Percentiles rank a stretch among this genome's conserved stretches.
Evolutionary conservation across 805 yeast genomes (phyloP).

Genomic region (Ogataea ramenticola): DNA sequence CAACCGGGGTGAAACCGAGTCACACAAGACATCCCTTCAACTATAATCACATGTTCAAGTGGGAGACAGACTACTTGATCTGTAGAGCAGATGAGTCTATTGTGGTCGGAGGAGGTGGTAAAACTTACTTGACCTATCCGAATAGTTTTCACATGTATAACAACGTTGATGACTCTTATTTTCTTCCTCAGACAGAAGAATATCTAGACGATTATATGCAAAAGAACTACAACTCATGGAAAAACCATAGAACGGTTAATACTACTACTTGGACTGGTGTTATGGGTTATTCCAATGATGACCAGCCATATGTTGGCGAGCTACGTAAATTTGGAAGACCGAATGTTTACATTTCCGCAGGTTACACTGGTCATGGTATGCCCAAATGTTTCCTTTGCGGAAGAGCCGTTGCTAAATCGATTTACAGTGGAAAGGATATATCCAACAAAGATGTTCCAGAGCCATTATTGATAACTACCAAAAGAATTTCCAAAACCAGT

Average conservation of each 20-base stretch:
- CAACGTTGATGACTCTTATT: constrained; percentile 27
- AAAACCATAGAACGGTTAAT: constrained; percentile 25
- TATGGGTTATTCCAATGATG: constrained; percentile 37
- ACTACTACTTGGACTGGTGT: constrained; percentile 37
- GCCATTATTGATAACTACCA: constrained; percentile 5
- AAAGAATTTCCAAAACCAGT: constrained; percentile 3
- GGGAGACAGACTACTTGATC: constrained; percentile 23
- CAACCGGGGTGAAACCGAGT: neutral
- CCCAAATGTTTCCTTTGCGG: constrained; percentile 36
- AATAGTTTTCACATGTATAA: neutral
- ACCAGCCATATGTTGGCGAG: constrained; percentile 37
- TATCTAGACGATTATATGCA: constrained; percentile 25
- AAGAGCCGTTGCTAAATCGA: constrained; percentile 27
- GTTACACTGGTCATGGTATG: constrained; percentile 48
- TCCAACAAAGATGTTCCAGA: constrained; percentile 7
- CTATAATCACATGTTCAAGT: constrained; percentile 2
- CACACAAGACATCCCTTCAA: neutral
- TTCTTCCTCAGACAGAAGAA: constrained; percentile 16
- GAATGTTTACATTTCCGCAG: constrained; percentile 34
- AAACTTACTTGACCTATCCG: constrained; percentile 20
- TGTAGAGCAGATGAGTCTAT: constrained; percentile 32
- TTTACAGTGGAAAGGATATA: constrained; percentile 3
- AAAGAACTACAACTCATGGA: constrained; percentile 14
- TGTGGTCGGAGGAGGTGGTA: constrained; percentile 28
- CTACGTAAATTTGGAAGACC: constrained; percentile 16